These are phyloP conservation scores for Calonectria pteridis DNA, from an alignment of 2,329 filamentous ascomycete genomes.

Conservation along the genomic window DNA sequence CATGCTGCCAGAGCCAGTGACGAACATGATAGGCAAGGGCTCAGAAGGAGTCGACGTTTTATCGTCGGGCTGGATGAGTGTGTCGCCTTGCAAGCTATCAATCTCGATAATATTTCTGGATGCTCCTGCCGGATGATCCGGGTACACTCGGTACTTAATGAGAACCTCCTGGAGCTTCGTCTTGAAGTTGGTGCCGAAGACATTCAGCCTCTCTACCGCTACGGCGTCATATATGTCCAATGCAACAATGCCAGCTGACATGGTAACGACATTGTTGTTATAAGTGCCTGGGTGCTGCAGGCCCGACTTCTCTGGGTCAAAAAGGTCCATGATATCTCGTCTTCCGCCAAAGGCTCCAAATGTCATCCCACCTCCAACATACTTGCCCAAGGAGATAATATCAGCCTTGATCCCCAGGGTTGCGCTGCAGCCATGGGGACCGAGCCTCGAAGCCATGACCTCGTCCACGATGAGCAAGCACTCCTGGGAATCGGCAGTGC, in stretches of 20 bases:
- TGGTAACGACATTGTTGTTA: slow-evolving; percentile 73
- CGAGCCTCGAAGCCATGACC: slow-evolving; percentile 74
- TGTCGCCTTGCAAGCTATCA: no score
- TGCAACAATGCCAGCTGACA: slow-evolving; percentile 62
- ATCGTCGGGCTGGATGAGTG: no score
- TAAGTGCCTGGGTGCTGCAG: slow-evolving; percentile 71
- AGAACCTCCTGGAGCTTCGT: no score
- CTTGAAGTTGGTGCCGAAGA: no score
- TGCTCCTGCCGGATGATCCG: no score
- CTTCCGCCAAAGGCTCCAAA: slow-evolving; percentile 75
- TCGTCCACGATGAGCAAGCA: slow-evolving; percentile 77
- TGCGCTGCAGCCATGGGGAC: slow-evolving; percentile 59
- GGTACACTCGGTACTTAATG: no score
- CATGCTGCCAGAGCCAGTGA: no score
- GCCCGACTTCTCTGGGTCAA: slow-evolving; percentile 57
- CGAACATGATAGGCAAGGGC: no score
- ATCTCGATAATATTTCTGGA: no score
- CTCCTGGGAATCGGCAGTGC: no score
- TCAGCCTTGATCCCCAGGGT: slow-evolving; percentile 63
- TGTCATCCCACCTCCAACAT: slow-evolving; percentile 71
- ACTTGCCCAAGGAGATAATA: slow-evolving; percentile 73
- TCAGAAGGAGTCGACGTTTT: no score
- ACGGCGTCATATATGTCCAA: neutral
- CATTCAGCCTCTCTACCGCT: no score
- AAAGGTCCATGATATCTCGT: slow-evolving; percentile 67